Conservation (phyloP, 2,329 filamentous ascomycete species). For the Aureobasidium uvarum region DNA sequence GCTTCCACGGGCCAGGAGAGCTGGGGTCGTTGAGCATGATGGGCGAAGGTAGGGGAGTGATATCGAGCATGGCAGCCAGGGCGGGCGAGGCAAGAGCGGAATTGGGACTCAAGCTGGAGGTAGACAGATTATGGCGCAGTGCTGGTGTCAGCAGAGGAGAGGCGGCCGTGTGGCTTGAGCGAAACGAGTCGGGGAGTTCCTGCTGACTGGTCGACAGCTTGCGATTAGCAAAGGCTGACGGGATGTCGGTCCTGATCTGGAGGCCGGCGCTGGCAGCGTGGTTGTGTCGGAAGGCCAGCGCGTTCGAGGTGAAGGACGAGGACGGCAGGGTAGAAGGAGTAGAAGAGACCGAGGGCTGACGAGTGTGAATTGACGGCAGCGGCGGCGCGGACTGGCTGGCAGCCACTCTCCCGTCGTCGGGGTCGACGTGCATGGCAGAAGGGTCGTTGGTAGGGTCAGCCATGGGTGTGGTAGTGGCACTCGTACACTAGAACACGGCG, state of each 20-base stretch:
- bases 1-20: slow-evolving; percentile 44
- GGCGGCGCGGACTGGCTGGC: not conserved
- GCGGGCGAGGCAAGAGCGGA: slow-evolving; percentile 50
- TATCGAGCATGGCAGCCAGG: slow-evolving; percentile 49
- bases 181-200: not conserved
- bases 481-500: not conserved
- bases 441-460: not conserved
- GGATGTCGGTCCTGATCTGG: slow-evolving; percentile 22
- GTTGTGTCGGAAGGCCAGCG: slow-evolving; percentile 16
- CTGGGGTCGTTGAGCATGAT: slow-evolving; percentile 42
- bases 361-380: slow-evolving; percentile 19
- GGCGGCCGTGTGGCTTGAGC: slow-evolving; percentile 8
- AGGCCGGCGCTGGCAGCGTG: slow-evolving; percentile 18
- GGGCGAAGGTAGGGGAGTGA: slow-evolving; percentile 54
- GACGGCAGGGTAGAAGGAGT: not conserved
- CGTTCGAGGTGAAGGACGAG: slow-evolving; percentile 1
- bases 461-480: not conserved
- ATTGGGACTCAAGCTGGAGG: slow-evolving; percentile 34
- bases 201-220: not conserved
- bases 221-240: not conserved
- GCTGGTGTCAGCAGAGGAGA: slow-evolving; percentile 20
- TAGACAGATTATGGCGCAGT: slow-evolving; percentile 21
- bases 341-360: slow-evolving; percentile 3
- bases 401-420: not conserved
- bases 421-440: not conserved